Percentiles rank a stretch among this genome's conserved stretches.
Conservation (phyloP, 2,329 filamentous ascomycete genomes). For the Calonectria pauciramosa region DNA sequence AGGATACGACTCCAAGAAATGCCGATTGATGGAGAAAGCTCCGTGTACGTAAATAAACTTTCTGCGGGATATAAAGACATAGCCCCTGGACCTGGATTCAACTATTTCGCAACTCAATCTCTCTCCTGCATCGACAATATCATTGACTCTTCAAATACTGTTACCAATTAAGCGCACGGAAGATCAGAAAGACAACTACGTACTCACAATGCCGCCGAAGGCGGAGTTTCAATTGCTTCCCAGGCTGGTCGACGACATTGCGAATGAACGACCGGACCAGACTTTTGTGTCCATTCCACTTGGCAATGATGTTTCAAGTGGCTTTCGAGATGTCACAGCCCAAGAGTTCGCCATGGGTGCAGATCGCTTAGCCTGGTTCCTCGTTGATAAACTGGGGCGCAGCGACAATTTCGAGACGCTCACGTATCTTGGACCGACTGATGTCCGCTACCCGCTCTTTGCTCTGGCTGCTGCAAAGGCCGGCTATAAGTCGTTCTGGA, state of each 20-base stretch:
- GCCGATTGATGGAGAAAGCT: background rate
- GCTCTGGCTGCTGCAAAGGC: background rate
- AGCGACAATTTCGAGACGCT: background rate
- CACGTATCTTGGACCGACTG: background rate
- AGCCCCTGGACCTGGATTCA: background rate
- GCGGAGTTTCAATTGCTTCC: background rate
- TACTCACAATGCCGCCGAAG: background rate
- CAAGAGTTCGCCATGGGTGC: background rate
- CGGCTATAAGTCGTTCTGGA: background rate
- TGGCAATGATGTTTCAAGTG: background rate
- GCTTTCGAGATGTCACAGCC: background rate
- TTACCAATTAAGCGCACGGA: background rate
- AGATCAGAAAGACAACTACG: background rate
- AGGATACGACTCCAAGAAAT: background rate
- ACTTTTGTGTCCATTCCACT: background rate
- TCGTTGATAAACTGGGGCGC: background rate
- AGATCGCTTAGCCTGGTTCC: background rate
- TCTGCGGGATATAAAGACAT: background rate
- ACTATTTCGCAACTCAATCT: background rate
- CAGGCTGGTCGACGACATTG: background rate
- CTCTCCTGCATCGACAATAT: background rate
- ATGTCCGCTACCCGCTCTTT: background rate
- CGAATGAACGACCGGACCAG: background rate
- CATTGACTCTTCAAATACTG: background rate
- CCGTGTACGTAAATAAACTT: background rate